Percentiles rank a stretch among this genome's conserved stretches.
phyloP scores from a whole-genome alignment of 805 yeast genomes.

The Candida methanosorbosa region DNA sequence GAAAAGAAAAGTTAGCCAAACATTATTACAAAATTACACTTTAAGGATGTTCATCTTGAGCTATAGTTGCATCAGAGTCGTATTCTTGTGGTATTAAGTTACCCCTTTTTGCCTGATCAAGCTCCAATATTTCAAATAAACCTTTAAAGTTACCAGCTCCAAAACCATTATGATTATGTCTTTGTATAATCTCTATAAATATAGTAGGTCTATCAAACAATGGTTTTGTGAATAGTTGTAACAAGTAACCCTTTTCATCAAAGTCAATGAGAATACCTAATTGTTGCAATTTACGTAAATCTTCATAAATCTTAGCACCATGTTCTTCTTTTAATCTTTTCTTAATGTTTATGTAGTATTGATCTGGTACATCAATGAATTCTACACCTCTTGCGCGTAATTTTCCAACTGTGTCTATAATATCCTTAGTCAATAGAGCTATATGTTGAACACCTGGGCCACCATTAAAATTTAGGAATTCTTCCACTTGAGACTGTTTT shows the following conservation, averaged over 20 bases:
- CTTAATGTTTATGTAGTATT: slow-evolving; percentile 47
- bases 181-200: slow-evolving; percentile 74
- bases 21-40: too few relatives aligned
- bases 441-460: slow-evolving; percentile 87
- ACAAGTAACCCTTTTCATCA: slow-evolving; percentile 66
- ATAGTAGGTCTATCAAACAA: slow-evolving; percentile 72
- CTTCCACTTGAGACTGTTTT: slow-evolving; percentile 72
- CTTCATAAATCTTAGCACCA: slow-evolving; percentile 33
- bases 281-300: slow-evolving; percentile 35
- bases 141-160: slow-evolving; percentile 88
- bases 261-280: slow-evolving; percentile 65
- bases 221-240: slow-evolving; percentile 77
- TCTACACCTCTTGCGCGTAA: slow-evolving; percentile 58
- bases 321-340: slow-evolving; percentile 33
- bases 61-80: too few relatives aligned
- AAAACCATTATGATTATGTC: slow-evolving; percentile 74
- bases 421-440: slow-evolving; percentile 59
- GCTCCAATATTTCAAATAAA: slow-evolving; percentile 70
- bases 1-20: too few relatives aligned
- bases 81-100: slow-evolving; percentile 33
- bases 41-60: too few relatives aligned
- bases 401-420: slow-evolving; percentile 43
- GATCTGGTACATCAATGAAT: slow-evolving; percentile 51
- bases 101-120: slow-evolving; percentile 67
- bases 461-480: slow-evolving; percentile 60